A percentile compares a stretch with the other conserved stretches of the same genome.
phyloP scores from a whole-genome alignment of 345 rosid species.

The Hevea brasiliensis region DNA sequence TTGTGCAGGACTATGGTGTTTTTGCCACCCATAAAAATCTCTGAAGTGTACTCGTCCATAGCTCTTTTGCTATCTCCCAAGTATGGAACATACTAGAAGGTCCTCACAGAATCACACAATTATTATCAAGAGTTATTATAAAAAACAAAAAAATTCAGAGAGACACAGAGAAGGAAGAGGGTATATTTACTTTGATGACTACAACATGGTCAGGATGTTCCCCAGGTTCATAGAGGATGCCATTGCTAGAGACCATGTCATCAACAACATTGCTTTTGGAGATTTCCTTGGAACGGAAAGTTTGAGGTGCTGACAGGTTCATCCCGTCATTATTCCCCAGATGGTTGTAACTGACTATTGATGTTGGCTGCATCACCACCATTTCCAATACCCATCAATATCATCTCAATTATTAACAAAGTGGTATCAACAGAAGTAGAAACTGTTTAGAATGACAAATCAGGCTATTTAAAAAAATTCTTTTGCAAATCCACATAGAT shows the following conservation, averaged over 20 bases:
- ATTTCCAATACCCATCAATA: conserved; percentile 2
- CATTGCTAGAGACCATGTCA: conserved; percentile 96
- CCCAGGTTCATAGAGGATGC: conserved; percentile 81
- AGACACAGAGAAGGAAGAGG: neutral
- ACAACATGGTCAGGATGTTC: conserved; percentile 99
- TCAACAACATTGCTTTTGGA: conserved; percentile 97
- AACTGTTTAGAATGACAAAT: neutral
- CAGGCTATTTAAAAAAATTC: no score
- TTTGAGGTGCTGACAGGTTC: conserved; percentile 97
- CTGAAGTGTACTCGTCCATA: conserved; percentile 98
- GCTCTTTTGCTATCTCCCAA: conserved; percentile 99
- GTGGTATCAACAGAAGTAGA: neutral
- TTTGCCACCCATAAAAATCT: conserved; percentile 96
- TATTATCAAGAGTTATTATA: neutral
- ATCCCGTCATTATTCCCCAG: conserved; percentile 96
- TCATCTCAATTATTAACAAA: conserved; percentile 1
- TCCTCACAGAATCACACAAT: neutral
- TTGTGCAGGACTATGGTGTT: conserved; percentile 92
- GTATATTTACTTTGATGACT: conserved; percentile 76
- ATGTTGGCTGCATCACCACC: conserved; percentile 64
- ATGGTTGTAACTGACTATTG: conserved; percentile 96
- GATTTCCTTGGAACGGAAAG: conserved; percentile 94
- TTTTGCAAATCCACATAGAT: no score
- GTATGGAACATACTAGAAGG: conserved; percentile 77
- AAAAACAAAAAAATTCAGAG: neutral